Base-by-base conservation (phyloP, 805 yeast species). In the Myxozyma udenii region DNA sequence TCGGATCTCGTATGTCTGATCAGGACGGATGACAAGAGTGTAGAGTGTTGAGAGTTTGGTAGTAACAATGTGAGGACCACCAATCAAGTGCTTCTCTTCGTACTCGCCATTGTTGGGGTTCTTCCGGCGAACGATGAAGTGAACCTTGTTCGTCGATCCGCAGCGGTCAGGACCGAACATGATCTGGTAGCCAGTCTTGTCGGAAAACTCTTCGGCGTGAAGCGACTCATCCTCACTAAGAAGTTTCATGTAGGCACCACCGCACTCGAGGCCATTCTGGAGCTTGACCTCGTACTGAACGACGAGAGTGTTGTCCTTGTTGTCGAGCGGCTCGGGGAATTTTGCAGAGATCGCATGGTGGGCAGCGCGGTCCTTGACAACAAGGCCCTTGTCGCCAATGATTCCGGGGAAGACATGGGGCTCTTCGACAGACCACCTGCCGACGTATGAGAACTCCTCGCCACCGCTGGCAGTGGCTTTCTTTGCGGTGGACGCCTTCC, bases 101-200 rank as follows among this genome's bases (percentile, higher is more conserved):
- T 74, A 73, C 53, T 72, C 75, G 4, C 80, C 82, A 23, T 80
- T 74, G 23, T 63, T 54, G 41, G 80, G 82, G 66, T 78, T 77
- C 61, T 75, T 74, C 61, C 85, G 77, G 51, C 76, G 78, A 53
- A 88, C 63, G 50, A 88, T 85, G 60, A 89, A 79, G 64, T 86
- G 95, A 30, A 90, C 83, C 68, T 81, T 85, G 71, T 88, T 86
- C 41, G 84, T 77, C 47, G 80, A 65, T 2, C 95, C 95, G 71
- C 97, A 90, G 66, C 78, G 80, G 69, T 90, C 97, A 40, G 97
- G 97, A 19, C 97, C 97, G 72, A 90, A 90, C 91, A 90, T 85
- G 58, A 90, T 71, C 68, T 85, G 88, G 70, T 84, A 87, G 1
- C 89, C 86, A 2, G 95, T 77, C 24, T 75, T 80, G 54, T 79